A percentile compares a stretch with the other conserved stretches of the same genome.
Evolutionary conservation across 352 stramenopile genomes (phyloP).

Genomic region (Phytophthora ramorum): DNA sequence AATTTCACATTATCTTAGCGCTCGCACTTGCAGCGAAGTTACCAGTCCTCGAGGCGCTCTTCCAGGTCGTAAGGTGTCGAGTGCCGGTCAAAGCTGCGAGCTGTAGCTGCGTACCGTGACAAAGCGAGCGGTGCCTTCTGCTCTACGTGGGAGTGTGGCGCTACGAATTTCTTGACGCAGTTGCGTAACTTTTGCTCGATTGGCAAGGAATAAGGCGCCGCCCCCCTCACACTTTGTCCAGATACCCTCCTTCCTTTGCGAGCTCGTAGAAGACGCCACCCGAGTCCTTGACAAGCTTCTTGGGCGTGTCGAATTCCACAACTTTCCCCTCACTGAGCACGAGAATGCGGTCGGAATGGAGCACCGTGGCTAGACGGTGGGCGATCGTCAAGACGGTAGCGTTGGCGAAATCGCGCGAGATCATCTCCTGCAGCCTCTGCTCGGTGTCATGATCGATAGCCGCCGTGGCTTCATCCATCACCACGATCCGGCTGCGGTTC

Average conservation of each 20-base stretch:
- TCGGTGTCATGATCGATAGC: slow-evolving; percentile 68
- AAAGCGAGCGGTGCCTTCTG: too few species aligned
- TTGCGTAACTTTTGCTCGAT: too few species aligned
- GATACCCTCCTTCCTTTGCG: slow-evolving; percentile 26
- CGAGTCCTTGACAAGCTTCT: slow-evolving; percentile 15
- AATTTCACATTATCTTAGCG: too few species aligned
- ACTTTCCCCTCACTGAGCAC: slow-evolving; percentile 86
- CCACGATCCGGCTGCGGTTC: slow-evolving; percentile 79
- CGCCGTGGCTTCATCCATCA: slow-evolving; percentile 95
- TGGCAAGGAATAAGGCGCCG: too few species aligned
- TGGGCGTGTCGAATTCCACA: slow-evolving; percentile 85
- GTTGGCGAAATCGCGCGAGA: slow-evolving; percentile 85
- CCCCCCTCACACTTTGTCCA: slow-evolving; percentile 17
- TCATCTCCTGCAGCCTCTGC: slow-evolving; percentile 66
- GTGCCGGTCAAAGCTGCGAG: not conserved
- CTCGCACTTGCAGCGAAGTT: not conserved
- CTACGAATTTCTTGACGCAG: too few species aligned
- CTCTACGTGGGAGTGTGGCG: too few species aligned
- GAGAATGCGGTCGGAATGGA: slow-evolving; percentile 90
- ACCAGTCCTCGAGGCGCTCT: slow-evolving; percentile 1
- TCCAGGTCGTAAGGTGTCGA: slow-evolving; percentile 1
- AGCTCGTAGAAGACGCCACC: slow-evolving; percentile 26
- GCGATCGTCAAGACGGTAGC: slow-evolving; percentile 95
- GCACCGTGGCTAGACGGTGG: slow-evolving; percentile 90
- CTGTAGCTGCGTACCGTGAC: not conserved